A percentile compares a stretch with the other conserved stretches of the same genome.
Conservation (phyloP, 148 eudicot species). For the Heliosperma pusillum region DNA sequence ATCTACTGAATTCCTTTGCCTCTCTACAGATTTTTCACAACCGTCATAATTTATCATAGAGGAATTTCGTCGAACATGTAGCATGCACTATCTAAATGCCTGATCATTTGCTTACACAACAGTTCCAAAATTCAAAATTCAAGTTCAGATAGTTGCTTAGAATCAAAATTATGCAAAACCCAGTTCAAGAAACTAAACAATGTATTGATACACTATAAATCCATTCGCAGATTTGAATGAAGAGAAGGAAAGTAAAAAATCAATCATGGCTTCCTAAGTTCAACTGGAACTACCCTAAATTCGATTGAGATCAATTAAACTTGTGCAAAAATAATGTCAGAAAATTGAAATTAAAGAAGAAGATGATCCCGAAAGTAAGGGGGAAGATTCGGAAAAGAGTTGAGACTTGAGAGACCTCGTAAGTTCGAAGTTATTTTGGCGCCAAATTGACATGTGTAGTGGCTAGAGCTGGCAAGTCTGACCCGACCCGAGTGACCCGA, state of each 20-base stretch:
- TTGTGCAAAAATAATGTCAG: background rate
- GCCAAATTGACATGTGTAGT: too few relatives aligned
- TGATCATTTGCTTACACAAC: background rate
- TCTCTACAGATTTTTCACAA: background rate
- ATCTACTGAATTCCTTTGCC: too few relatives aligned
- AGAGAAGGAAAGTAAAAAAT: background rate
- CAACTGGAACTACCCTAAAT: background rate
- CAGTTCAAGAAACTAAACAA: background rate
- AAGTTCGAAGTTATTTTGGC: too few relatives aligned
- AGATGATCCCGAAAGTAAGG: background rate
- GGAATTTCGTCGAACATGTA: conserved; percentile 1
- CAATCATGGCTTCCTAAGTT: too few relatives aligned
- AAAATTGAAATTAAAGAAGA: background rate
- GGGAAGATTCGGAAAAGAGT: too few relatives aligned
- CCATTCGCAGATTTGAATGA: background rate
- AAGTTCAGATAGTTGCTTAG: background rate
- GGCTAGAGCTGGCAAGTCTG: too few relatives aligned
- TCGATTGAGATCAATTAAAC: background rate
- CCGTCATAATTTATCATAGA: background rate
- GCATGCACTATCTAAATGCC: background rate
- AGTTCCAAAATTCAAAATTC: background rate
- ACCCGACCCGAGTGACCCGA: too few relatives aligned
- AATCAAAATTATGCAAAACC: background rate
- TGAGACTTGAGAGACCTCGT: too few relatives aligned
- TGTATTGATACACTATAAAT: background rate